Base-by-base conservation (phyloP, 441 rosid genomes). In the Arabidopsis hybrid region DNA sequence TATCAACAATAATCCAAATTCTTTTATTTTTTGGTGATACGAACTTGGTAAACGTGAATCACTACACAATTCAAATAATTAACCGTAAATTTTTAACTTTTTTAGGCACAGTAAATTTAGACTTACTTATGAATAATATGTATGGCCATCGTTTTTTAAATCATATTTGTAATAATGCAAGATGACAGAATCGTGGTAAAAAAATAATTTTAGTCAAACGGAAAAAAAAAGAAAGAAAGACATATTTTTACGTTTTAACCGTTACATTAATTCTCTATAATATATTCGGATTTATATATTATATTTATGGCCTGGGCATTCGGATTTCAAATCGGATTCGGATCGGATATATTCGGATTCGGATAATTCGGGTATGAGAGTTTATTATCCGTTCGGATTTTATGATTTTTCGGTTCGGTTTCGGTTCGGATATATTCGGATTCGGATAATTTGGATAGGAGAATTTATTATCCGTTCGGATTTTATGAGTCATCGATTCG, bases 31-130 rank as follows among this genome's bases (percentile, higher is more conserved):
- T 1, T 26, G 1, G 11, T 34, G 34, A 71, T 38, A 62, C 6
- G 56, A 55, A 62, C 38, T 55, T 55, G 9, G 49, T 21, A 45
- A 43, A 73, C 34, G 50, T 64, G 40, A 56, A 56, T 10, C 9
- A 72, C n/a, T 50, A 39, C 49, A 64, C 17, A 73, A 7, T 46
- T 4, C 1, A n/a, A 71, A 18, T 18, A 46, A 60, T 50, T 39
- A 2, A 7, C 14, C 51, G 10, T 45, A 18, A 43, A 2, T 6
- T 29, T 39, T 46, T 8, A 7, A 32, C 14, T 17, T 18, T 8
- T 16, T 8, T 16, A 16, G 53, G 26, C 29, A 7, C 53, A 3
- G 12, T 49, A 16, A 47, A 42, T 42, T 6, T 26, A 43, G 16
- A 8, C 69, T 10, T 31, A 40, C 52, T 14, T 17, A n/a, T 57